These are phyloP conservation scores for Leishmania arabica DNA, from an alignment of 208 protist species.

Conservation along the genomic window DNA sequence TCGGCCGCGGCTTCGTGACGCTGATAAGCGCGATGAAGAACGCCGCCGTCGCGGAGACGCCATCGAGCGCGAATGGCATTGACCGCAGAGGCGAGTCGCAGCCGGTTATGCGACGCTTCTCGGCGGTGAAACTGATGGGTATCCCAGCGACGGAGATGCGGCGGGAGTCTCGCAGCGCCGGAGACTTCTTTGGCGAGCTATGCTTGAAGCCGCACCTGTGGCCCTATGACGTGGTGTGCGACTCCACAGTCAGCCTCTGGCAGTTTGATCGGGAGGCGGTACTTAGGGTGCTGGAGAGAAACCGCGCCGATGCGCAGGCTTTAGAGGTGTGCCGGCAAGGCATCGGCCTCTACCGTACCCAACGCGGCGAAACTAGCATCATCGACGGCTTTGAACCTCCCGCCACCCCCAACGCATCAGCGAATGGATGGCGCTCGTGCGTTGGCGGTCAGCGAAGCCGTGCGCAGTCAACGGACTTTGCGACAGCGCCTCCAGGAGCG, in stretches of 20 bases:
- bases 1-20: slow-evolving; percentile 67
- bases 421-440: slow-evolving; percentile 1
- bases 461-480: slow-evolving; percentile 14
- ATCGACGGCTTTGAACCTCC: slow-evolving; percentile 41
- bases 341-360: slow-evolving; percentile 69
- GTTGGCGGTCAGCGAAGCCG: slow-evolving; percentile 11
- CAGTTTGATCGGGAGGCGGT: slow-evolving; percentile 50
- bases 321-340: slow-evolving; percentile 80
- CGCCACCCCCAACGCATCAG: background rate
- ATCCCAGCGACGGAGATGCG: slow-evolving; percentile 13
- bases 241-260: slow-evolving; percentile 82
- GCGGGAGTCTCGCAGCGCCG: slow-evolving; percentile 48
- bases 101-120: background rate
- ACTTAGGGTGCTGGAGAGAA: slow-evolving; percentile 43
- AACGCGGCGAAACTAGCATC: slow-evolving; percentile 61
- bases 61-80: background rate
- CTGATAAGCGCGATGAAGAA: slow-evolving; percentile 19
- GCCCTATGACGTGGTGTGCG: slow-evolving; percentile 55
- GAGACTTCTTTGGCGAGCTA: slow-evolving; percentile 79
- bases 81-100: background rate
- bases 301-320: slow-evolving; percentile 63
- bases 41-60: background rate
- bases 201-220: slow-evolving; percentile 80
- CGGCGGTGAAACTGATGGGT: background rate
- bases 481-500: background rate